Percentiles rank a stretch among this genome's conserved stretches.
These are phyloP conservation scores for Avicennia marina DNA, from an alignment of 257 asterid genomes.

Conservation along the genomic window DNA sequence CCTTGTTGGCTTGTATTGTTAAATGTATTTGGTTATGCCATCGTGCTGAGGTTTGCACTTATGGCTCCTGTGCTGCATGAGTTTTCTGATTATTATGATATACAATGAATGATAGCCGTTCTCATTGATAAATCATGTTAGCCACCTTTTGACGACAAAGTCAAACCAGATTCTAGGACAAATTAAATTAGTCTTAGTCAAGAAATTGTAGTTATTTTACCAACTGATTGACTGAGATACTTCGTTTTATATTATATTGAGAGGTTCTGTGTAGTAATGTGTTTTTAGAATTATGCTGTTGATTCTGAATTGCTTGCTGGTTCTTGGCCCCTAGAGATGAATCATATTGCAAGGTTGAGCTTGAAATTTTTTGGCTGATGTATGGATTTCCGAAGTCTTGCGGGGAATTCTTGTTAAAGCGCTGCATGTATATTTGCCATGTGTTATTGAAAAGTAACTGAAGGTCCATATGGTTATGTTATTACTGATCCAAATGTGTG, in stretches of 20 bases:
- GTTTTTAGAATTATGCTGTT: background rate
- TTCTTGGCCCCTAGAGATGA: background rate
- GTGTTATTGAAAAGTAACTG: background rate
- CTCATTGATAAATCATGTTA: constrained; percentile 8
- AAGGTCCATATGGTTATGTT: background rate
- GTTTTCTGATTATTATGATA: constrained; percentile 18
- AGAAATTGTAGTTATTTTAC: too few relatives aligned
- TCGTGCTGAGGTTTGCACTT: constrained; percentile 17
- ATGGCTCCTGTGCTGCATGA: constrained; percentile 18
- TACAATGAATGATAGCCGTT: constrained; percentile 13
- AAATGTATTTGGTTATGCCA: constrained; percentile 9
- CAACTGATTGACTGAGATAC: too few relatives aligned
- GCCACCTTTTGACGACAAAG: too few relatives aligned
- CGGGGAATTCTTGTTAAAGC: background rate
- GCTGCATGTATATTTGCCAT: background rate
- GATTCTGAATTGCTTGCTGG: background rate
- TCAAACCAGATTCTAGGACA: too few relatives aligned
- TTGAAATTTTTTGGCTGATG: background rate
- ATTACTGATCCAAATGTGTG: background rate
- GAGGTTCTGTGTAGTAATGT: background rate
- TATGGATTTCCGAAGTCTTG: background rate
- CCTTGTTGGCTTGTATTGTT: constrained; percentile 16
- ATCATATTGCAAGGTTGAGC: background rate
- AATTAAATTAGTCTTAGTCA: too few relatives aligned
- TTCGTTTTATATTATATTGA: too few relatives aligned